Evolutionary conservation across 2,329 filamentous ascomycete species (phyloP).

Genomic region (Epichloe bromicola): DNA sequence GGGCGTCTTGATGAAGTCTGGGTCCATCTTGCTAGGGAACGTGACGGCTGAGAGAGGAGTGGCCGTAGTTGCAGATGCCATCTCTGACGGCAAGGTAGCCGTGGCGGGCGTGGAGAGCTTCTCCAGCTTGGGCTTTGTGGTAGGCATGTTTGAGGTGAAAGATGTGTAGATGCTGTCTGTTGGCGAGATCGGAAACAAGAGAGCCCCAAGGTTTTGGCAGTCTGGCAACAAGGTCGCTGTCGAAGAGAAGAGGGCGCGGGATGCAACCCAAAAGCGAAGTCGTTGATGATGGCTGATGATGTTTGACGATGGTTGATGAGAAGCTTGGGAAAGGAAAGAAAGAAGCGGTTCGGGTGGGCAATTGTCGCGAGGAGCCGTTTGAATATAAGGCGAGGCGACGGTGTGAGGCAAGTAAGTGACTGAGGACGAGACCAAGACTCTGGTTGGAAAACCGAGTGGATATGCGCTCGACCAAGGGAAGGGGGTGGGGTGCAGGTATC

Average conservation of each 20-base stretch:
- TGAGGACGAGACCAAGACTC: neutral
- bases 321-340: neutral
- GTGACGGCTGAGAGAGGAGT: conserved; percentile 48
- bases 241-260: neutral
- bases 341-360: neutral
- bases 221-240: neutral
- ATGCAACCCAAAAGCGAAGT: neutral
- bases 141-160: conserved; percentile 30
- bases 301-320: neutral
- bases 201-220: neutral
- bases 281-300: neutral
- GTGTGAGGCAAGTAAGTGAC: conserved; percentile 7
- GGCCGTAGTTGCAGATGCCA: conserved; percentile 49
- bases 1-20: conserved; percentile 64
- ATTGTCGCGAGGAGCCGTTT: conserved; percentile 5
- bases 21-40: conserved; percentile 26
- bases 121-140: conserved; percentile 44
- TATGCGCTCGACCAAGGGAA: conserved; percentile 6
- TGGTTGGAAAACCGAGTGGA: conserved; percentile 4
- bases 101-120: conserved; percentile 51
- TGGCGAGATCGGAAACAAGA: neutral
- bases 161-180: neutral
- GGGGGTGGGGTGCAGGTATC: neutral
- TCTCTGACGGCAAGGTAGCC: conserved; percentile 48
- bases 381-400: conserved; percentile 6